Base-by-base conservation (phyloP, 2,329 filamentous ascomycete species). In the Verticillium dahliae region DNA sequence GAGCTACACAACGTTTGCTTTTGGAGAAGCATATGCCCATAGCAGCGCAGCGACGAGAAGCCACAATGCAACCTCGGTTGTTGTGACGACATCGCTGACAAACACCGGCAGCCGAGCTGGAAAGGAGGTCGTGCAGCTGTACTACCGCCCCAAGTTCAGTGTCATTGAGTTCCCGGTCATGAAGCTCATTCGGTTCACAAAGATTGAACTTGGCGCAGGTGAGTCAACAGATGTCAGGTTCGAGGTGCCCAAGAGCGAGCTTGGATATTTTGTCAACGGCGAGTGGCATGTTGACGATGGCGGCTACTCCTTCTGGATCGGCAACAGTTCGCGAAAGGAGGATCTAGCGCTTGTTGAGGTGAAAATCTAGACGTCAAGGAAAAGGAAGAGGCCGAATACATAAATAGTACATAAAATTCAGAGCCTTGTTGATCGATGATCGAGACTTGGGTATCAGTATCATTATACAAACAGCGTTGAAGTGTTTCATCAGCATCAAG, bases 1-100 rank as follows among this genome's bases (percentile, higher is more conserved):
- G 34, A 87, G 83, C 54, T 90, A 89, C 73, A 88, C 87, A 9
- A 78, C 77, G 0, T 90, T 89, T 72, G 54, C 27, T 2, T 34
- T 56, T 11, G 54, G 27, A 2, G 54, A 34, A 2, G 31, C 54
- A 2, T 15, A 35, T 13, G 33, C 33, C 3, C 31, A 35, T 18
- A 56, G 27, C 33, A 73, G 79, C 34, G 77, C 89, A 56, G 82
- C 82, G 22, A 50, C 58, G 3, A 3, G 11, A 13, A 22, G 57
- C 13, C 37, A 13, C 13, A 62, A 15, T 37, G 35, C 18, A 15
- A 38, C 15, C 4, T 86, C 57, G 83, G 77, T 11, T 76, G 83
- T 62, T 80, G 77, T 81, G n/a, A 70, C 70, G 1, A 74, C 77
- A 1, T 73, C 72, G 0, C 66, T 86, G 2, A 74, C 74, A 15